These are phyloP conservation scores for Neurospora intermedia DNA, from an alignment of 495 filamentous ascomycete species.

Conservation along the genomic window DNA sequence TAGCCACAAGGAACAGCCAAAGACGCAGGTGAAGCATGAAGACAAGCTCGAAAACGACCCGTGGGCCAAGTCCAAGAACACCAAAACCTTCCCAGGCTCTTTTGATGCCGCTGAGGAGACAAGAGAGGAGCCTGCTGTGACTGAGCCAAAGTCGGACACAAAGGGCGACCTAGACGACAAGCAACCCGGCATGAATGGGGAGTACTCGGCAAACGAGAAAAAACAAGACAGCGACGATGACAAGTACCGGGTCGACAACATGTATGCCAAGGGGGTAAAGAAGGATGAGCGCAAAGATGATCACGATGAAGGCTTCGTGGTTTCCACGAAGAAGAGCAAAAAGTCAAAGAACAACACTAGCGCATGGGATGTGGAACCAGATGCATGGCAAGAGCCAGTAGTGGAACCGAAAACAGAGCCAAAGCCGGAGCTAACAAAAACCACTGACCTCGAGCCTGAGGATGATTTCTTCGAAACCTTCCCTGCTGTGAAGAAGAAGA, in stretches of 20 bases:
- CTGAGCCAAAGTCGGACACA: neutral
- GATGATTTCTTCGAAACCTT: conserved; percentile 10
- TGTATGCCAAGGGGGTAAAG: neutral
- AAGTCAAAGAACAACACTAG: conserved; percentile 29
- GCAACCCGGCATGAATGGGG: neutral
- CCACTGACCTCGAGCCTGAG: conserved; percentile 4
- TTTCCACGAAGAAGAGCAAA: conserved; percentile 19
- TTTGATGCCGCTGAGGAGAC: conserved; percentile 22
- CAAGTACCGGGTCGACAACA: conserved; percentile 9
- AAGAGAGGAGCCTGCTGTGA: neutral
- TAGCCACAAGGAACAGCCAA: neutral
- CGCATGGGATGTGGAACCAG: conserved; percentile 15
- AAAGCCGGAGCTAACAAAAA: conserved; percentile 13
- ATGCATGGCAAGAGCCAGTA: conserved; percentile 19
- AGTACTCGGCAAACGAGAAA: neutral
- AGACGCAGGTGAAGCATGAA: conserved; percentile 12
- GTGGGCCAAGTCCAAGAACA: conserved; percentile 39
- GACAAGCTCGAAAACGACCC: conserved; percentile 23
- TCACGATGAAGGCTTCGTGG: conserved; percentile 21
- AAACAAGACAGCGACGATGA: conserved; percentile 10
- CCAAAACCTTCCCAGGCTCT: conserved; percentile 26
- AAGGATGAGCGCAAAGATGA: conserved; percentile 19
- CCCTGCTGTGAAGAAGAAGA: conserved; percentile 13
- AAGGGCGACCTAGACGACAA: neutral
- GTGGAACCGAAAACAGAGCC: conserved; percentile 21